phyloP scores from a whole-genome alignment of 2,329 filamentous ascomycete species.

The Xylogone sp. region DNA sequence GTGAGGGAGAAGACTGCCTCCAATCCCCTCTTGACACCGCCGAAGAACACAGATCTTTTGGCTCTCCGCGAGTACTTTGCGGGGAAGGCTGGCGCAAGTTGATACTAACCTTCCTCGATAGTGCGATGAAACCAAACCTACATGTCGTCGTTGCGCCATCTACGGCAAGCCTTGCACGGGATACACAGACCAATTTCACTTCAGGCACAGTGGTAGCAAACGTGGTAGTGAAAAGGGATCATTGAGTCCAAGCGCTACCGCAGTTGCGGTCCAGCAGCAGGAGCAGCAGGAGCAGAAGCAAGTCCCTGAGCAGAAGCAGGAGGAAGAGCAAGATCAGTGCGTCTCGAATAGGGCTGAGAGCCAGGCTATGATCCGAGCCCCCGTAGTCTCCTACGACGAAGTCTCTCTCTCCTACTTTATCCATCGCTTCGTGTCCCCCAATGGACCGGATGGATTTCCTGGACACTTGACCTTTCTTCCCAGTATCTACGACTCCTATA shows the following conservation, averaged over 20 bases:
- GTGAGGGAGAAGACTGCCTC: too few species aligned
- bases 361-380: too few species aligned
- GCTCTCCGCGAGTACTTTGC: too few species aligned
- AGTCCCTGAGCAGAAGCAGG: not conserved
- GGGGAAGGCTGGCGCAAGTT: not conserved
- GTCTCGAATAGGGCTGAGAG: too few species aligned
- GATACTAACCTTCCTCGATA: slow-evolving; percentile 4
- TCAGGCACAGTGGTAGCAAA: slow-evolving; percentile 21
- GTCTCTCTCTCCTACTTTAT: slow-evolving; percentile 32
- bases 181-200: slow-evolving; percentile 33
- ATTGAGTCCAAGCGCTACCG: not conserved
- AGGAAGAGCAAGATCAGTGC: too few species aligned
- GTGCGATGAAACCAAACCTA: slow-evolving; percentile 31
- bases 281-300: not conserved
- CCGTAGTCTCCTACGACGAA: slow-evolving; percentile 21
- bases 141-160: slow-evolving; percentile 26
- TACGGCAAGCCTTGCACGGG: slow-evolving; percentile 31
- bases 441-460: slow-evolving; percentile 26
- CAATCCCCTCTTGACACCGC: too few species aligned
- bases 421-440: slow-evolving; percentile 29
- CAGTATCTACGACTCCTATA: slow-evolving; percentile 22
- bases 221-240: not conserved
- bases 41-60: too few species aligned
- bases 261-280: not conserved
- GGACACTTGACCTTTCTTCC: slow-evolving; percentile 32